Conservation (phyloP, 495 filamentous ascomycete genomes). For the Podospora comata region DNA sequence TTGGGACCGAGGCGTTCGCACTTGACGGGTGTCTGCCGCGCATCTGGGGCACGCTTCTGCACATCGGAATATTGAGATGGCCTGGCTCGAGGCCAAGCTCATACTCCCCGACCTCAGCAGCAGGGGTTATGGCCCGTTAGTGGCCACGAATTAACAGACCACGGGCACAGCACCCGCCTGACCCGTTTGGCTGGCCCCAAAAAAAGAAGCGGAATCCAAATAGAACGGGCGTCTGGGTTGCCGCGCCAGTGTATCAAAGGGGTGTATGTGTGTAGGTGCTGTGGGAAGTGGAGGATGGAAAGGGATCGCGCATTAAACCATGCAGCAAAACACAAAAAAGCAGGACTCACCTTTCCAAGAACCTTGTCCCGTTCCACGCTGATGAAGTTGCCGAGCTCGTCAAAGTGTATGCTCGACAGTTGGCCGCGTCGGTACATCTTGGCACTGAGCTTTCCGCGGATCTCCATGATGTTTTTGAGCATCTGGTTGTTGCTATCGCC, state of each 20-base stretch:
- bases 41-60: slow-evolving; percentile 11
- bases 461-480: slow-evolving; percentile 93
- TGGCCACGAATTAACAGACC: slow-evolving; percentile 20
- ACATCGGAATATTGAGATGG: slow-evolving; percentile 2
- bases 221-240: slow-evolving; percentile 4
- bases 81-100: background rate
- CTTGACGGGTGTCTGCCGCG: slow-evolving; percentile 6
- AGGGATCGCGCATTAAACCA: slow-evolving; percentile 10
- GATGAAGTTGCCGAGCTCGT: slow-evolving; percentile 80
- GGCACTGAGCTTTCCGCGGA: slow-evolving; percentile 83
- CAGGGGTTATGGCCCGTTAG: slow-evolving; percentile 3
- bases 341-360: slow-evolving; percentile 64
- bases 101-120: background rate
- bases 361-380: slow-evolving; percentile 82
- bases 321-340: slow-evolving; percentile 24
- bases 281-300: background rate
- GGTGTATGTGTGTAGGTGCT: background rate
- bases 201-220: slow-evolving; percentile 17
- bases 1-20: background rate
- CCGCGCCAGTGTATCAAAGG: background rate
- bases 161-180: slow-evolving; percentile 22
- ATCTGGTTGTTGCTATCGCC: slow-evolving; percentile 97
- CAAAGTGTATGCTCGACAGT: slow-evolving; percentile 74
- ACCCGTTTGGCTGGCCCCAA: slow-evolving; percentile 10
- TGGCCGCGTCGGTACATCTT: slow-evolving; percentile 80